Percentiles rank a stretch among this genome's conserved stretches.
These are phyloP conservation scores for Wickerhamomyces hampshirensis DNA, from an alignment of 805 yeast genomes.

Conservation along the genomic window DNA sequence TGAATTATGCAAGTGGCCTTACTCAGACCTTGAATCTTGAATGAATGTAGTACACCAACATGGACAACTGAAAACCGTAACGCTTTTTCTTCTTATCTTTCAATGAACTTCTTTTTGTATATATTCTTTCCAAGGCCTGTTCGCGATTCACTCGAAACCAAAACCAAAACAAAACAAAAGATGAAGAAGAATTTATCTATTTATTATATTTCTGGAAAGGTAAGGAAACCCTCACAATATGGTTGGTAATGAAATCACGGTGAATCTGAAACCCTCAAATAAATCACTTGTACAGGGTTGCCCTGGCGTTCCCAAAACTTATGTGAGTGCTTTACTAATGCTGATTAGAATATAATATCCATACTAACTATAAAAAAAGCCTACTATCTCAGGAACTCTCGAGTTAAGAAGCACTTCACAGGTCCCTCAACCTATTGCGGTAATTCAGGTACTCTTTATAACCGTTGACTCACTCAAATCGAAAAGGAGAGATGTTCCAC, in stretches of 20 bases:
- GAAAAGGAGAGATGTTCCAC: constrained; percentile 33
- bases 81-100: too few relatives aligned
- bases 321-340: constrained; percentile 10
- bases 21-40: too few relatives aligned
- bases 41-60: too few relatives aligned
- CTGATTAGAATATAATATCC: not conserved
- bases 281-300: constrained; percentile 56
- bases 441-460: constrained; percentile 42
- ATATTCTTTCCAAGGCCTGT: too few relatives aligned
- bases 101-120: too few relatives aligned
- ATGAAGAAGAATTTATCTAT: not conserved
- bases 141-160: too few relatives aligned
- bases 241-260: constrained; percentile 18
- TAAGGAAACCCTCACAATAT: not conserved
- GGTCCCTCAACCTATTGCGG: constrained; percentile 40
- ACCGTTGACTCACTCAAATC: constrained; percentile 45
- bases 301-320: constrained; percentile 61
- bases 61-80: too few relatives aligned
- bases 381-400: constrained; percentile 53
- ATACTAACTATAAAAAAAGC: constrained; percentile 21
- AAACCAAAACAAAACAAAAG: not conserved
- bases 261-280: constrained; percentile 43
- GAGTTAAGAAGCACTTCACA: constrained; percentile 50
- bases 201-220: not conserved
- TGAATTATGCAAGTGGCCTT: too few relatives aligned